A percentile compares a stretch with the other conserved stretches of the same genome.
Conservation (phyloP, 2,329 filamentous ascomycete species). For the Periconia sp. region DNA sequence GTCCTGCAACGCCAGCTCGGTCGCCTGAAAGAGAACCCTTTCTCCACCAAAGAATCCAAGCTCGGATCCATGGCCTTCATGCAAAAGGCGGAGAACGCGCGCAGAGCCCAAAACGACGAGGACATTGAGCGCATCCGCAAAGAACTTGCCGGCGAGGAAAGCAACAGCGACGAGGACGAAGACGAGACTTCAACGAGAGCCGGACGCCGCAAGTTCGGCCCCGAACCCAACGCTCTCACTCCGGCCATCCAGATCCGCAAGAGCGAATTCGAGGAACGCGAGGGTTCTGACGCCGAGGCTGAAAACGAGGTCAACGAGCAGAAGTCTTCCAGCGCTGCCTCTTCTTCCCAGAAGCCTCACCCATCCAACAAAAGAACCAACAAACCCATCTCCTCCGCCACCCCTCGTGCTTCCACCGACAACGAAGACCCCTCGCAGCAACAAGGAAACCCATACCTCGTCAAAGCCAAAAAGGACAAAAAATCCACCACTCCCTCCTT, state of each 20-base stretch:
- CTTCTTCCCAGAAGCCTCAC: conserved; percentile 15
- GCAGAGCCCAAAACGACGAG: conserved; percentile 79
- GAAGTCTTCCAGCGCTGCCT: conserved; percentile 17
- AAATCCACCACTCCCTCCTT: conserved; percentile 9
- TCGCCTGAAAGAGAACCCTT: conserved; percentile 48
- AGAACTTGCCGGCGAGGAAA: conserved; percentile 67
- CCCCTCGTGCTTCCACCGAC: not conserved
- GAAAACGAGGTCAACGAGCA: conserved; percentile 23
- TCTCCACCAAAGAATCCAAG: conserved; percentile 62
- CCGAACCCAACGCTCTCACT: conserved; percentile 39
- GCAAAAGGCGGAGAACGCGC: conserved; percentile 79
- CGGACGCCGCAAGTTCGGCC: conserved; percentile 72
- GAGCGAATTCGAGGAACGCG: conserved; percentile 65
- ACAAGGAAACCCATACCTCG: conserved; percentile 38
- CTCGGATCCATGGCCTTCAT: conserved; percentile 91
- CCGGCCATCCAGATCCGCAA: conserved; percentile 35
- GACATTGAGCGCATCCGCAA: conserved; percentile 61
- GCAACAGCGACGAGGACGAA: conserved; percentile 50
- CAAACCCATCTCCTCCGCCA: not conserved
- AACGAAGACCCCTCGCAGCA: conserved; percentile 11
- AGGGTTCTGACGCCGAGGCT: conserved; percentile 49
- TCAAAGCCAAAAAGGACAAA: conserved; percentile 31
- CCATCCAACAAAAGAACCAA: not conserved
- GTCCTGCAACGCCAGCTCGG: conserved; percentile 38
- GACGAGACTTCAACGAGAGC: conserved; percentile 59